Evolutionary conservation across 768 basidiomycete species (phyloP), one percentile per base, ranked within the genome.

Genomic region (Cytidiella melzeri): DNA sequence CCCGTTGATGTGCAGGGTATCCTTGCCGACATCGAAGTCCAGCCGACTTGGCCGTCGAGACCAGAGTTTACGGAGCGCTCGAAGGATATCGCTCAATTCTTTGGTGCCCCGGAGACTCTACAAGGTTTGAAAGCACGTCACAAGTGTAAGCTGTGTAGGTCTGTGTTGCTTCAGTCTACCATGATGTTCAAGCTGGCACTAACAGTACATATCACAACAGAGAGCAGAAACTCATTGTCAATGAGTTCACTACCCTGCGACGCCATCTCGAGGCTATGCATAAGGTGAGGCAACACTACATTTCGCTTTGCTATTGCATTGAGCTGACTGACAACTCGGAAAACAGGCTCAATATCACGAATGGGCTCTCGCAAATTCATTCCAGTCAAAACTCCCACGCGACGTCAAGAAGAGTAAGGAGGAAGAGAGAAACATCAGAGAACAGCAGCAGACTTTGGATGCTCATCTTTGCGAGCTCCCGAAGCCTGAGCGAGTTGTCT

Each of bases 361-460:
- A 7, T 34, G 30, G 30, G 30, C 30, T 7, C 7, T 15, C 9
- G 30, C 30, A 34, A 34, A 34, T 40, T 48, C 54, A 9, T 65
- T 69, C 47, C 27, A 47, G 36, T 70, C 67, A 7, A 69, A 57
- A 53, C 57, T 71, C 11, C 61, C 57, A 0, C 45, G 54, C 0
- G 61, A 66, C 47, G 43, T 54, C 20, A 51, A 53, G 34, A 51
- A 50, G 7, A 53, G 53, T 15, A 61, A 63, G 50, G 55, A 30
- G 3, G 55, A 45, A 4, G 41, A 25, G 6, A 51, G 27, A 37
- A 34, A 46, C 15, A 26, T 25, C 20, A 20, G 20, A 12, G 13
- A 46, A 48, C 20, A 2, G 23, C 55, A 65, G 54, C 18, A 45
- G 11, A 52, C 37, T 7, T 60, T 71, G 4, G 60, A 69, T 39